phyloP scores from a whole-genome alignment of 2,329 filamentous ascomycete genomes.

The Fusarium papillatum region DNA sequence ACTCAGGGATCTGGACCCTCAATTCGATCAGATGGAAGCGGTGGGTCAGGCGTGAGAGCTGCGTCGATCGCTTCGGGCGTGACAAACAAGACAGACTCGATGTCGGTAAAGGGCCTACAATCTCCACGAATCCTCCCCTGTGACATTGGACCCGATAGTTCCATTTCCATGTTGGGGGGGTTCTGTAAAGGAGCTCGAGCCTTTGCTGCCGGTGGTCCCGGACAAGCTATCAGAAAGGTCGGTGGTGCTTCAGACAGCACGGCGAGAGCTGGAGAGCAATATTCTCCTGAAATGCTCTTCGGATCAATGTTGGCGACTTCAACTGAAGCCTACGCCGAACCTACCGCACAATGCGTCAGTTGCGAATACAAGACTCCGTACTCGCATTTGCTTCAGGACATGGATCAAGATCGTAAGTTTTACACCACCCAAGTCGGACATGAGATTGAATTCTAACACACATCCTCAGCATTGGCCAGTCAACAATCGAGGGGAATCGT shows the following conservation, averaged over 20 bases:
- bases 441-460: neutral
- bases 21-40: neutral
- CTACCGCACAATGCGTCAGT: slow-evolving; percentile 40
- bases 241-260: slow-evolving; percentile 32
- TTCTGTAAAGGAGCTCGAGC: slow-evolving; percentile 55
- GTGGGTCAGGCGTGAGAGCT: neutral
- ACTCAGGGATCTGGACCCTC: neutral
- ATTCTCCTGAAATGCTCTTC: slow-evolving; percentile 14
- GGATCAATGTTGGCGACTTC: slow-evolving; percentile 26
- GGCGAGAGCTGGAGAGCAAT: neutral
- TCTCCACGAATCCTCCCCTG: neutral
- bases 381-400: slow-evolving; percentile 49
- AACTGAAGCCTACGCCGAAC: slow-evolving; percentile 28
- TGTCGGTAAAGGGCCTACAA: neutral
- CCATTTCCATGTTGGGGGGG: slow-evolving; percentile 50
- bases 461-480: slow-evolving; percentile 48
- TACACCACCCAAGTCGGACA: neutral
- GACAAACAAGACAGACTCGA: slow-evolving; percentile 2
- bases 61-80: neutral
- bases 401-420: slow-evolving; percentile 44
- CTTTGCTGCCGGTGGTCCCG: slow-evolving; percentile 51
- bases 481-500: slow-evolving; percentile 49
- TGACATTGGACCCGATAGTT: slow-evolving; percentile 50
- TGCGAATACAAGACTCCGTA: slow-evolving; percentile 44
- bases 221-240: slow-evolving; percentile 51